phyloP scores from a whole-genome alignment of 805 yeast genomes.

The Saccharomycopsis schoenii region DNA sequence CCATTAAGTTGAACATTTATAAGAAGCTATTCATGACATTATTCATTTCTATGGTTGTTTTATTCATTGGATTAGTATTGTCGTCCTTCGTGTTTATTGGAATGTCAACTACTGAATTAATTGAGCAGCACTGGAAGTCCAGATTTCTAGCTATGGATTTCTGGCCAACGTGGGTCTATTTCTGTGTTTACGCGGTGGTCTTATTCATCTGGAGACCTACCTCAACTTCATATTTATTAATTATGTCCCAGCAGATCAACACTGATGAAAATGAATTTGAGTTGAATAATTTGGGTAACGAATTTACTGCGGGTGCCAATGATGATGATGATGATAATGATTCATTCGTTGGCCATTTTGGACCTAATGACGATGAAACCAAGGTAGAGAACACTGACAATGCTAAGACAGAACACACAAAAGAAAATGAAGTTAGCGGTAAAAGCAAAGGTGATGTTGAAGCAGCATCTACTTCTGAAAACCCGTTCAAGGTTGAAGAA shows the following conservation, averaged over 20 bases:
- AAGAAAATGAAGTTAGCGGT: constrained; percentile 9
- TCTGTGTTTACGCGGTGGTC: constrained; percentile 69
- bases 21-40: constrained; percentile 66
- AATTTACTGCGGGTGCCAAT: constrained; percentile 24
- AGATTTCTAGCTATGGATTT: constrained; percentile 83
- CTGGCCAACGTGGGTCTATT: constrained; percentile 90
- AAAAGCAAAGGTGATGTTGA: background rate
- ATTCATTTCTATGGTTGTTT: constrained; percentile 56
- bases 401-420: background rate
- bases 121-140: constrained; percentile 87
- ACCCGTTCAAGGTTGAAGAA: constrained; percentile 16
- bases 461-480: background rate
- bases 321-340: constrained; percentile 30
- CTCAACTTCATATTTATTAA: constrained; percentile 86
- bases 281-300: constrained; percentile 32
- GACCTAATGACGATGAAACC: constrained; percentile 18
- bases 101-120: constrained; percentile 62
- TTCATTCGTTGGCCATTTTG: constrained; percentile 23
- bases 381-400: background rate
- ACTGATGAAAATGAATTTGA: constrained; percentile 43
- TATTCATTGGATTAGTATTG: constrained; percentile 61
- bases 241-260: constrained; percentile 87
- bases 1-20: constrained; percentile 84
- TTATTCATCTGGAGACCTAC: constrained; percentile 98
- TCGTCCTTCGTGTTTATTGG: constrained; percentile 64